phyloP scores from a whole-genome alignment of 805 yeast species.

The Hanseniaspora valbyensis region DNA sequence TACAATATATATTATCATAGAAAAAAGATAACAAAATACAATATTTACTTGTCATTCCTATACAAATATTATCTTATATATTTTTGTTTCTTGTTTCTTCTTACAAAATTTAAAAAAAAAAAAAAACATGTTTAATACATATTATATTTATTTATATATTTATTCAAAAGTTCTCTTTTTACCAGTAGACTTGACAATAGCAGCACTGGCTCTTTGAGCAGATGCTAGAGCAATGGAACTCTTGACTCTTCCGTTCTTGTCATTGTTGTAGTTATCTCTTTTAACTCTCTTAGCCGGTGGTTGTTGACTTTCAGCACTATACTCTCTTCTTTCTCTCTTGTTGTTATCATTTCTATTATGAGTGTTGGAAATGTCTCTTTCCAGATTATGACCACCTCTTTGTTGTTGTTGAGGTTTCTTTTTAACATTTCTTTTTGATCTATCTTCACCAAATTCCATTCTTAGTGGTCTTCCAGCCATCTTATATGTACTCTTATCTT shows the following conservation, averaged over 20 bases:
- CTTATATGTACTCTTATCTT: constrained; percentile 53
- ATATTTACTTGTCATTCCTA: no score
- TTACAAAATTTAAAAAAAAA: neutral
- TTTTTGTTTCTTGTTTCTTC: neutral
- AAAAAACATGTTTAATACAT: neutral
- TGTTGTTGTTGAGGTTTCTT: constrained; percentile 17
- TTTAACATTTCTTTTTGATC: constrained; percentile 63
- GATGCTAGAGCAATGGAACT: constrained; percentile 79
- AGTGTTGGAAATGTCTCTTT: constrained; percentile 16
- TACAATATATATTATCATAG: no score
- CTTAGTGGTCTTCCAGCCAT: constrained; percentile 66
- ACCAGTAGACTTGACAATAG: constrained; percentile 83
- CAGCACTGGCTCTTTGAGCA: constrained; percentile 82
- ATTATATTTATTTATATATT: neutral
- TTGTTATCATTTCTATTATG: constrained; percentile 13
- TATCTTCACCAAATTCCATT: constrained; percentile 89
- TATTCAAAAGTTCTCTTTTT: constrained; percentile 66
- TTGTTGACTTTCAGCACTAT: constrained; percentile 17
- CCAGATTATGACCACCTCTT: constrained; percentile 13
- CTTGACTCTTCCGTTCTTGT: constrained; percentile 41
- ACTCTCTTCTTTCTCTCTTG: constrained; percentile 16
- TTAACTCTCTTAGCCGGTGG: constrained; percentile 17
- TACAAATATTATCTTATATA: no score
- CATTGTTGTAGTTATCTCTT: constrained; percentile 21
- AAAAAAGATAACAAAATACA: no score